Conservation (phyloP, 192 early-diverging fungal genomes). For the Anaeromyces robustus region DNA sequence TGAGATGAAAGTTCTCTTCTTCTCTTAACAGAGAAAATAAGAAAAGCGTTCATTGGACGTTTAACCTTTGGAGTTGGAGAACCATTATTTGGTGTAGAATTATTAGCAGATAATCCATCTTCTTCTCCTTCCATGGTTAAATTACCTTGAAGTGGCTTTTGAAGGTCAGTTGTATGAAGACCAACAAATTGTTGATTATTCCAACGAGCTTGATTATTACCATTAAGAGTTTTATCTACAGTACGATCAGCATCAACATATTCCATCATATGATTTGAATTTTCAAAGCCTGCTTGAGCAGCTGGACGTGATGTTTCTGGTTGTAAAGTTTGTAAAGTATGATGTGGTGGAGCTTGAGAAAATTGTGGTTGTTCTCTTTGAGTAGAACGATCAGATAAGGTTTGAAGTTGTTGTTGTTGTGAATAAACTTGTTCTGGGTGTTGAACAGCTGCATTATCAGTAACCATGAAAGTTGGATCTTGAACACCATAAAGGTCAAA, state of each 20-base stretch:
- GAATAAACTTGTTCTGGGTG: neutral
- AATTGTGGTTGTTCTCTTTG: neutral
- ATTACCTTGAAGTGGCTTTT: neutral
- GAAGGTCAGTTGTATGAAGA: neutral
- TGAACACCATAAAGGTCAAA: neutral
- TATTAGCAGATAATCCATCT: neutral
- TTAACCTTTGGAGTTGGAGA: neutral
- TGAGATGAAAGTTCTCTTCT: conserved; percentile 41
- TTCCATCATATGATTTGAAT: neutral
- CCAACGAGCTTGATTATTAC: neutral
- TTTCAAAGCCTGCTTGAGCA: neutral
- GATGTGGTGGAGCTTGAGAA: neutral
- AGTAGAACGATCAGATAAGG: neutral
- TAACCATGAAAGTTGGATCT: neutral
- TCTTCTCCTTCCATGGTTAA: neutral
- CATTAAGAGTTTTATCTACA: neutral
- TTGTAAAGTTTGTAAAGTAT: neutral
- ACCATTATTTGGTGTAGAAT: neutral
- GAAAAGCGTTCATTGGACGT: neutral
- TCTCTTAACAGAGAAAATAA: conserved; percentile 48
- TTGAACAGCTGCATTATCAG: neutral
- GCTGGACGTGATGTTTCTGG: neutral
- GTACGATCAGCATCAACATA: neutral
- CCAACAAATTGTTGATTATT: neutral
- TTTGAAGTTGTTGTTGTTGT: neutral